Evolutionary conservation across 352 stramenopile species (phyloP), one percentile per base, ranked within the genome.

Genomic region (Phytophthora melonis): DNA sequence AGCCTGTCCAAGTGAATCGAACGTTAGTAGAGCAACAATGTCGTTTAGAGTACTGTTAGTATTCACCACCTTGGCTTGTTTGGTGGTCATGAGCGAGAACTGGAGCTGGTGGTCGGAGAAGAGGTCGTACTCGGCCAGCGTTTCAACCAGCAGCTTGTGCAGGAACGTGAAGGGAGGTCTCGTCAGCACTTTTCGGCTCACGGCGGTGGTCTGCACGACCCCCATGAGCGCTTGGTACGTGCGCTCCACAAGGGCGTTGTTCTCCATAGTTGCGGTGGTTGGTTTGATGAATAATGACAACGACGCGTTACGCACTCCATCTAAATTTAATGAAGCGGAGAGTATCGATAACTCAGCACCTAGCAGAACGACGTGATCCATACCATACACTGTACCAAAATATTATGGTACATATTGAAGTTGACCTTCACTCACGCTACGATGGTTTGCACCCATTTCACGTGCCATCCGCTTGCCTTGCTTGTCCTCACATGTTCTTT

Each of bases 81-180:
- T 91, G 1, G 84, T 84, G 19, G 68, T 77, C 36, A 95, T 78
- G 19, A 80, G 53, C 21, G 82, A 78, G 66, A 93, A 92, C 8
- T 79, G 65, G 52, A 94, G 79, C 58, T 96, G 89, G 47, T 87
- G 69, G 8, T 86, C 55, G 3, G 76, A 88, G 65, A 95, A 95
- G 32, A 96, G 87, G 39, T 85, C 78, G 64, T 84, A 86, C 11
- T 78, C 73, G 0, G 70, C 77, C 6, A 96, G 67, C 9, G 83
- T 92, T 58, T 94, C 87, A 8, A 93, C 70, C 5, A 94, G 76
- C 2, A 96, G 68, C 63, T 94, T 94, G 72, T 96, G 88, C 5
- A 96, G 64, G 41, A 96, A 95, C 3, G 88, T 93, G 63, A 96
- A 96, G 14, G 89, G 89, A 18, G 89, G 89, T 9, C 89, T 83